Conservation (phyloP, 768 basidiomycete genomes). For the Pholiota conissans region DNA sequence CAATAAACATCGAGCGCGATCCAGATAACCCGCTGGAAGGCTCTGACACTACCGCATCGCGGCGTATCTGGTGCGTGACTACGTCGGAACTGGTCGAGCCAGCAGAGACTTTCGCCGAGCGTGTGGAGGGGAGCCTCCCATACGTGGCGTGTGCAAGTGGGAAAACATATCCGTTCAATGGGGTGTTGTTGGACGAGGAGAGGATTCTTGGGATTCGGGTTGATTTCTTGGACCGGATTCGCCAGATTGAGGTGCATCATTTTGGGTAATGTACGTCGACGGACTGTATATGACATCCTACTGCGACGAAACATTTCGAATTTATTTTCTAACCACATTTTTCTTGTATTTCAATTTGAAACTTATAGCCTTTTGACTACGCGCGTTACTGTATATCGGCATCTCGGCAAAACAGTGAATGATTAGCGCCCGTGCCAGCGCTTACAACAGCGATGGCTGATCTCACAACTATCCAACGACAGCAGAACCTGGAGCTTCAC, state of each 20-base stretch:
- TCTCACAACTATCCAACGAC: no score
- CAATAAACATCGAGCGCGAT: not conserved
- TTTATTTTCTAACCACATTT: no score
- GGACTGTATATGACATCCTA: no score
- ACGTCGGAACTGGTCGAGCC: slow-evolving; percentile 5
- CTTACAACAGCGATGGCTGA: no score
- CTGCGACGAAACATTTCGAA: no score
- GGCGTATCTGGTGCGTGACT: slow-evolving; percentile 6
- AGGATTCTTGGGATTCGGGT: slow-evolving; percentile 34
- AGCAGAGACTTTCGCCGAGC: slow-evolving; percentile 18
- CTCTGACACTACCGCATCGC: not conserved
- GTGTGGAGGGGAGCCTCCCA: slow-evolving; percentile 21
- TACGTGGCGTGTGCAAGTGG: slow-evolving; percentile 17
- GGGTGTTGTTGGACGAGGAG: slow-evolving; percentile 39
- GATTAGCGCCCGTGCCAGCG: no score
- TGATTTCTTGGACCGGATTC: slow-evolving; percentile 10
- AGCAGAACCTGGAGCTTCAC: no score
- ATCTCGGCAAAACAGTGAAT: no score
- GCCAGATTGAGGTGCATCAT: slow-evolving; percentile 16
- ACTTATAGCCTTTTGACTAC: no score
- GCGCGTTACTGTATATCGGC: no score
- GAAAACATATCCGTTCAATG: slow-evolving; percentile 20
- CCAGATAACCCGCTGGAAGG: slow-evolving; percentile 1
- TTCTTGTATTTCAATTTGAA: no score
- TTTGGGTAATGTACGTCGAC: no score